These are phyloP conservation scores for Moesziomyces antarcticus DNA, from an alignment of 1,284 basidiomycete species.

Conservation along the genomic window DNA sequence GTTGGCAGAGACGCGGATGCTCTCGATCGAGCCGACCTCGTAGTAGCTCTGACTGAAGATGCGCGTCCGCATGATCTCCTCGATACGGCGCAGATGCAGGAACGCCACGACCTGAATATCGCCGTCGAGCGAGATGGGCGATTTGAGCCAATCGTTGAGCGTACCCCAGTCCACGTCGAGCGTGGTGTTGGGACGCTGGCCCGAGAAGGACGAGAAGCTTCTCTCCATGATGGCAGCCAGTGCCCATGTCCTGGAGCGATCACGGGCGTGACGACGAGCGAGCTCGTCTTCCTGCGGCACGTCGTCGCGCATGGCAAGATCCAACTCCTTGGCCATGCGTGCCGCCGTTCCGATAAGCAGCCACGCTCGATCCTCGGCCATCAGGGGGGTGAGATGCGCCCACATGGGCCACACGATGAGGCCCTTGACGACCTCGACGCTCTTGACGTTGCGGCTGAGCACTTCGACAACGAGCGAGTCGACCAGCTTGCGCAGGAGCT, in stretches of 20 bases:
- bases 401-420: slow-evolving; percentile 50
- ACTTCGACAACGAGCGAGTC: slow-evolving; percentile 48
- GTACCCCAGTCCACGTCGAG: slow-evolving; percentile 47
- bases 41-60: slow-evolving; percentile 52
- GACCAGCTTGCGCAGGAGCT: slow-evolving; percentile 36
- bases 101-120: slow-evolving; percentile 46
- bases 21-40: slow-evolving; percentile 49
- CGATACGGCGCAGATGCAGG: slow-evolving; percentile 43
- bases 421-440: slow-evolving; percentile 46
- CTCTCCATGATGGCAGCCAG: slow-evolving; percentile 50
- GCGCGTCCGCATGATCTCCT: slow-evolving; percentile 46
- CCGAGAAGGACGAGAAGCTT: slow-evolving; percentile 47
- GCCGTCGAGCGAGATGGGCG: slow-evolving; percentile 36
- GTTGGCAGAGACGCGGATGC: slow-evolving; percentile 47
- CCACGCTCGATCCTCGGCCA: slow-evolving; percentile 49
- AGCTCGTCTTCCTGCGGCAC: slow-evolving; percentile 31
- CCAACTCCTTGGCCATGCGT: slow-evolving; percentile 48
- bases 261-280: slow-evolving; percentile 40
- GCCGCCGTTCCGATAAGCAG: slow-evolving; percentile 47
- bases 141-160: slow-evolving; percentile 49
- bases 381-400: slow-evolving; percentile 47
- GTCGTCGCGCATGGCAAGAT: slow-evolving; percentile 43
- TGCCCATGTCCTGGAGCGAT: slow-evolving; percentile 45
- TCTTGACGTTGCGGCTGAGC: slow-evolving; percentile 51
- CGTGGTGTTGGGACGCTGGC: slow-evolving; percentile 47